Conservation (phyloP, 2,329 filamentous ascomycete species). For the Epichloe gansuensis region DNA sequence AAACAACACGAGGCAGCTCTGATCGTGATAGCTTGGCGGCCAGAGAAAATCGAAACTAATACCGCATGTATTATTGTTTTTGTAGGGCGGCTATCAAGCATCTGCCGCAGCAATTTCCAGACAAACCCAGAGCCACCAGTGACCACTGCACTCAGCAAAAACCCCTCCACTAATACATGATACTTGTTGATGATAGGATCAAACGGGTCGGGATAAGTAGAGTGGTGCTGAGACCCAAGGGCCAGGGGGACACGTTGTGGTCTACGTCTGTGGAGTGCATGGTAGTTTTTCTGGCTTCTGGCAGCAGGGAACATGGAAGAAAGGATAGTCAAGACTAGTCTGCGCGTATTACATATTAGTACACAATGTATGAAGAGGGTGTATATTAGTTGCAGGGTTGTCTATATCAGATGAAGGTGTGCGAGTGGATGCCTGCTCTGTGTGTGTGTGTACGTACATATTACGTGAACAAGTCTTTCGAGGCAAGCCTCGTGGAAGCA, state of each 20-base stretch:
- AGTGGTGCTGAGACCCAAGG: conserved; percentile 3
- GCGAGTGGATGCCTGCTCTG: neutral
- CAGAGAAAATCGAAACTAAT: neutral
- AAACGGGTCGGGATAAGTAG: neutral
- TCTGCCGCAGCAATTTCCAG: conserved; percentile 5
- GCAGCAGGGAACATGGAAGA: conserved; percentile 5
- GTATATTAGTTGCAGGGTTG: conserved; percentile 18
- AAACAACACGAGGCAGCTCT: neutral
- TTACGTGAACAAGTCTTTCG: neutral
- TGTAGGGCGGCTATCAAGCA: neutral
- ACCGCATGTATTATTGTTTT: neutral
- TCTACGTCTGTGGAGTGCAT: conserved; percentile 10
- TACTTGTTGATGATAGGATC: neutral
- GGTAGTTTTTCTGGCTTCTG: neutral
- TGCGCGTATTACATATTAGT: neutral
- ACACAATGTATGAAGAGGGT: conserved; percentile 11
- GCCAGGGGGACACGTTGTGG: conserved; percentile 10
- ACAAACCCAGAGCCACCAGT: neutral
- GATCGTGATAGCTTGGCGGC: neutral
- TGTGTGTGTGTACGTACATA: neutral
- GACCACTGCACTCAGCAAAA: neutral
- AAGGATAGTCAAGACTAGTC: conserved; percentile 6
- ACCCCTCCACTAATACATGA: neutral
- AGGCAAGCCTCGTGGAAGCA: neutral
- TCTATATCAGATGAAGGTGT: conserved; percentile 14